These are phyloP conservation scores for Phylloporus sp. DNA, from an alignment of 768 basidiomycete genomes.

Conservation along the genomic window DNA sequence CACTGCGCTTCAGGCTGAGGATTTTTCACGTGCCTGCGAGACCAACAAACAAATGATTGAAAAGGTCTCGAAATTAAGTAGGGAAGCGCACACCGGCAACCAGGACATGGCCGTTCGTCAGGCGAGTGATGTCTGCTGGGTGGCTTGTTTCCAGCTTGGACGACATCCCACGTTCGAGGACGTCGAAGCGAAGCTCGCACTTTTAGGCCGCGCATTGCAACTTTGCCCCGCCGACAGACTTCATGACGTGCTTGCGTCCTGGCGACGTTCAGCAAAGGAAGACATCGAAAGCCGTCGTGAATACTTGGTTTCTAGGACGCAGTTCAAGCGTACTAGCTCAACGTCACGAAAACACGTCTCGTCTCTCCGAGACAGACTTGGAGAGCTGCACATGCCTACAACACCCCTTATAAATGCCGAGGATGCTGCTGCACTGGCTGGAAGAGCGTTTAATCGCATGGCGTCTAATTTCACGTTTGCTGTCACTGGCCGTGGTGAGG, in stretches of 20 bases:
- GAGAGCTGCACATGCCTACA: conserved; percentile 63
- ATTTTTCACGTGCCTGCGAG: conserved; percentile 70
- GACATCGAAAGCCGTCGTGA: conserved; percentile 50
- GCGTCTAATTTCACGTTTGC: conserved; percentile 73
- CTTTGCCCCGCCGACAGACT: conserved; percentile 81
- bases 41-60: conserved; percentile 68
- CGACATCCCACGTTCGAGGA: conserved; percentile 74
- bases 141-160: conserved; percentile 83
- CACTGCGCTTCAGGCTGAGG: conserved; percentile 77
- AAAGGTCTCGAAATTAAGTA: conserved; percentile 47
- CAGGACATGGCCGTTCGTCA: conserved; percentile 46
- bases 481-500: conserved; percentile 38
- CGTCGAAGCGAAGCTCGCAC: conserved; percentile 54
- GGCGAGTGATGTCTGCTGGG: conserved; percentile 83
- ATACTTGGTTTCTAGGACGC: conserved; percentile 29
- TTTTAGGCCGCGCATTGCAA: conserved; percentile 79
- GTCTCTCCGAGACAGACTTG: conserved; percentile 58
- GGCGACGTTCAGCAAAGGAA: conserved; percentile 70
- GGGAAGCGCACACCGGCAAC: conserved; percentile 22
- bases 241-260: conserved; percentile 68
- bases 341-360: conserved; percentile 37
- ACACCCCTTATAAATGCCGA: conserved; percentile 66
- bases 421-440: conserved; percentile 76
- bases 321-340: conserved; percentile 10
- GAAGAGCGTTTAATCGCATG: conserved; percentile 71